A percentile compares a stretch with the other conserved stretches of the same genome.
Conservation (phyloP, 2,329 filamentous ascomycete species). For the Colletotrichum lini region DNA sequence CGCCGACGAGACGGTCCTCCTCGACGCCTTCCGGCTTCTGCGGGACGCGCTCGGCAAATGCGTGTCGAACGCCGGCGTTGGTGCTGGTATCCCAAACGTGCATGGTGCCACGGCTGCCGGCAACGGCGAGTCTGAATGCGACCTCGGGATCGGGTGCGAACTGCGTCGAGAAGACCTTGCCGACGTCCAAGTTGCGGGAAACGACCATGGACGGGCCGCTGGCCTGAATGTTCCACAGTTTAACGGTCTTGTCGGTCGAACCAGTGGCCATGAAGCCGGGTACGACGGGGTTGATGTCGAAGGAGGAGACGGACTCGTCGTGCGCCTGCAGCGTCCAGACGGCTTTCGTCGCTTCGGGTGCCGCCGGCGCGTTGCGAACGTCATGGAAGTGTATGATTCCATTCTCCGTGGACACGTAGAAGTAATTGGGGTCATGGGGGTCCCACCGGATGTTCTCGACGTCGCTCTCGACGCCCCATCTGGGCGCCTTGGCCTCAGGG, state of each 20-base stretch:
- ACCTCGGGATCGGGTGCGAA: conserved; percentile 94
- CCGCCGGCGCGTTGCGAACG: conserved; percentile 80
- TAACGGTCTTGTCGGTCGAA: conserved; percentile 94
- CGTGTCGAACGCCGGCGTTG: conserved; percentile 86
- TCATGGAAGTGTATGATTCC: conserved; percentile 96
- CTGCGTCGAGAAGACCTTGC: conserved; percentile 91
- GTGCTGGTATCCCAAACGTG: conserved; percentile 98
- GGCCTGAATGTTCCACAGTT: conserved; percentile 92
- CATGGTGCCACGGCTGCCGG: conserved; percentile 92
- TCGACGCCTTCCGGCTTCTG: conserved; percentile 70
- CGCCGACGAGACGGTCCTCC: conserved; percentile 83
- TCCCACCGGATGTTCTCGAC: conserved; percentile 96
- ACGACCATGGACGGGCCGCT: conserved; percentile 91
- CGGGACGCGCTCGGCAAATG: conserved; percentile 80
- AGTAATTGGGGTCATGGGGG: conserved; percentile 91
- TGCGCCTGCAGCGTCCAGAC: conserved; percentile 97
- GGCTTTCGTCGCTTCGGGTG: conserved; percentile 82
- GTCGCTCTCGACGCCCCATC: conserved; percentile 96
- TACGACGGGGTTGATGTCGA: conserved; percentile 91
- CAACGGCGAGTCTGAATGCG: conserved; percentile 91
- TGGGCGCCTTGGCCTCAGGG: conserved; percentile 83
- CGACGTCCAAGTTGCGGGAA: conserved; percentile 91
- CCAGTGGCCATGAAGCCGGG: conserved; percentile 95
- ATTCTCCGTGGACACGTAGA: conserved; percentile 94
- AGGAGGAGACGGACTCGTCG: conserved; percentile 90